phyloP scores from a whole-genome alignment of 805 yeast species.

The Cyberlindnera suaveolens region DNA sequence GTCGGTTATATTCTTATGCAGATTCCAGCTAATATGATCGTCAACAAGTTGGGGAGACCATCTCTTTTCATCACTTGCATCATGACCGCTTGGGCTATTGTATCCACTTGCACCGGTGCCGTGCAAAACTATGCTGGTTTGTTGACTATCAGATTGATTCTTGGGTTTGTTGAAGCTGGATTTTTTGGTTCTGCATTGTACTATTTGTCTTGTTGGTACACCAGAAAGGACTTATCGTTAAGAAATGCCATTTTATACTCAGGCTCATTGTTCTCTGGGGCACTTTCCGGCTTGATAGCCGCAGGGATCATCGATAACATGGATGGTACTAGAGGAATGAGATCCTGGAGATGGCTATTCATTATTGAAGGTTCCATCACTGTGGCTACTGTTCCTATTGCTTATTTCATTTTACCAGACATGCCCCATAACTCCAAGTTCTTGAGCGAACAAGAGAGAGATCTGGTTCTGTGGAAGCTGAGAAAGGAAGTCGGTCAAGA shows the following conservation, averaged over 20 bases:
- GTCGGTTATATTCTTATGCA: slow-evolving; percentile 48
- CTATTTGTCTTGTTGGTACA: slow-evolving; percentile 49
- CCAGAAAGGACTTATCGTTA: slow-evolving; percentile 38
- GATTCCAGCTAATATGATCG: slow-evolving; percentile 40
- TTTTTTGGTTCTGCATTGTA: slow-evolving; percentile 45
- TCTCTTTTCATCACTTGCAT: slow-evolving; percentile 41
- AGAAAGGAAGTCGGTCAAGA: slow-evolving; percentile 24
- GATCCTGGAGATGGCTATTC: slow-evolving; percentile 65
- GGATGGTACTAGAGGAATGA: slow-evolving; percentile 32
- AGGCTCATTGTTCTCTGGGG: slow-evolving; percentile 48
- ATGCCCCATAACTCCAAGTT: slow-evolving; percentile 45
- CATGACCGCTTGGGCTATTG: slow-evolving; percentile 42
- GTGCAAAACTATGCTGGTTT: slow-evolving; percentile 25
- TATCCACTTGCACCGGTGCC: slow-evolving; percentile 32
- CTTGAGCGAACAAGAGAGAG: slow-evolving; percentile 39
- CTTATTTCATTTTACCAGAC: slow-evolving; percentile 43
- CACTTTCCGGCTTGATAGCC: slow-evolving; percentile 50
- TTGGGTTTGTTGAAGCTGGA: slow-evolving; percentile 43
- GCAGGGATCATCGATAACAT: slow-evolving; percentile 42
- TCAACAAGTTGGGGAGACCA: slow-evolving; percentile 42
- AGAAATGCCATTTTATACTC: slow-evolving; percentile 49
- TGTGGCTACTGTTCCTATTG: slow-evolving; percentile 39
- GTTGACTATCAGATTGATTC: slow-evolving; percentile 29
- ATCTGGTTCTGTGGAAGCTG: slow-evolving; percentile 24
- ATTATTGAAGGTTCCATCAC: slow-evolving; percentile 56